Evolutionary conservation across 805 yeast species (phyloP).

Genomic region (Hanseniaspora guilliermondii): DNA sequence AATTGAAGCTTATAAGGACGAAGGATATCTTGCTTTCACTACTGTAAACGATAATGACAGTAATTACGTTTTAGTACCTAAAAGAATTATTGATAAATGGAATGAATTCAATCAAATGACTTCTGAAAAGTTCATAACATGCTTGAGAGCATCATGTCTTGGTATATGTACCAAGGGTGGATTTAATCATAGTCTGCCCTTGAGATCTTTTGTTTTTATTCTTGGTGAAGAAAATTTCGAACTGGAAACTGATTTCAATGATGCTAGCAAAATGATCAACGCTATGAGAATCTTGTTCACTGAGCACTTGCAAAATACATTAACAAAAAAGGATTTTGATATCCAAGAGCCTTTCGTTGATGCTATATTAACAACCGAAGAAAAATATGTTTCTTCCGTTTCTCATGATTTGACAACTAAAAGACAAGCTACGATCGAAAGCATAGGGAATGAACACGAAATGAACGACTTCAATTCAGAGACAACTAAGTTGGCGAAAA

Average conservation of each 20-base stretch:
- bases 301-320: conserved; percentile 8
- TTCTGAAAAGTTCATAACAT: conserved; percentile 3
- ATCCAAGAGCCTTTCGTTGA: conserved; percentile 83
- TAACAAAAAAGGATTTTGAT: conserved; percentile 29
- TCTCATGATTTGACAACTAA: conserved; percentile 72
- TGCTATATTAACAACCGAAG: conserved; percentile 51
- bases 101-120: background rate
- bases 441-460: conserved; percentile 52
- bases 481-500: conserved; percentile 36
- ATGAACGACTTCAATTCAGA: conserved; percentile 13
- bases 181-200: conserved; percentile 30
- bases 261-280: conserved; percentile 11
- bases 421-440: conserved; percentile 59
- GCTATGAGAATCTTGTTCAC: background rate
- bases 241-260: conserved; percentile 13
- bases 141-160: conserved; percentile 3
- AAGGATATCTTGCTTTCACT: background rate
- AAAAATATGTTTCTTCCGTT: conserved; percentile 68
- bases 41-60: conserved; percentile 9
- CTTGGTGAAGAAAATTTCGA: conserved; percentile 24
- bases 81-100: background rate
- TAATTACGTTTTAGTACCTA: background rate
- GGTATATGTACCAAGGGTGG: conserved; percentile 10
- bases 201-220: conserved; percentile 48
- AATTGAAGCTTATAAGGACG: background rate